Evolutionary conservation across 1,284 basidiomycete genomes (phyloP).

Genomic region (Boletus mariae): DNA sequence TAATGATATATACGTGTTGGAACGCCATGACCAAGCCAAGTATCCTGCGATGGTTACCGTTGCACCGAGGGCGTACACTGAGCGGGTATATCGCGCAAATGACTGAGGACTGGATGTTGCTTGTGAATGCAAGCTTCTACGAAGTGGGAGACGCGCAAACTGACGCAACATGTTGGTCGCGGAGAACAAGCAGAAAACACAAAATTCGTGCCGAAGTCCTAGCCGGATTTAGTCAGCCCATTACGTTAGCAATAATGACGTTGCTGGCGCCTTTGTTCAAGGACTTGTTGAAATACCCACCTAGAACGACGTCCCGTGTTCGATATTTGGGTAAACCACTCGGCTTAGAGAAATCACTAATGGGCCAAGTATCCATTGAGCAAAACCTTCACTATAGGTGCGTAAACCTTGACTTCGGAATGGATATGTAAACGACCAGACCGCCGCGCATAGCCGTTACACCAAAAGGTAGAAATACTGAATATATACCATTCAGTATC

Average conservation of each 20-base stretch:
- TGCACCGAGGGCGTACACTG: constrained; percentile 27
- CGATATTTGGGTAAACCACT: no score
- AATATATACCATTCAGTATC: no score
- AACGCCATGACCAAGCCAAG: constrained; percentile 27
- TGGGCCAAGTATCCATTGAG: no score
- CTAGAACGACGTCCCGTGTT: no score
- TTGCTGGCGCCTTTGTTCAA: no score
- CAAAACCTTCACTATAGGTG: no score
- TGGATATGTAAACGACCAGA: no score
- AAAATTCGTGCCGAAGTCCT: constrained; percentile 19
- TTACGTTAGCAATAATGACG: neutral
- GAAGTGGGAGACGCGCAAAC: constrained; percentile 32
- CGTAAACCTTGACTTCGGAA: no score
- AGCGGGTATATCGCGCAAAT: constrained; percentile 21
- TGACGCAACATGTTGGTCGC: constrained; percentile 36
- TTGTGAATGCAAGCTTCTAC: constrained; percentile 28
- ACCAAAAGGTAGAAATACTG: no score
- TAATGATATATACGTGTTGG: constrained; percentile 24
- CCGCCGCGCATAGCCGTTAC: no score
- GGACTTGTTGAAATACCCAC: no score
- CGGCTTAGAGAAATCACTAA: no score
- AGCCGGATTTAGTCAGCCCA: neutral
- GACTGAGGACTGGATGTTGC: constrained; percentile 7
- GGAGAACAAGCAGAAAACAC: neutral
- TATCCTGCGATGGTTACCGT: constrained; percentile 28